A percentile compares a stretch with the other conserved stretches of the same genome.
These are phyloP conservation scores for Erodium texanum DNA, from an alignment of 441 rosid genomes.

Conservation along the genomic window DNA sequence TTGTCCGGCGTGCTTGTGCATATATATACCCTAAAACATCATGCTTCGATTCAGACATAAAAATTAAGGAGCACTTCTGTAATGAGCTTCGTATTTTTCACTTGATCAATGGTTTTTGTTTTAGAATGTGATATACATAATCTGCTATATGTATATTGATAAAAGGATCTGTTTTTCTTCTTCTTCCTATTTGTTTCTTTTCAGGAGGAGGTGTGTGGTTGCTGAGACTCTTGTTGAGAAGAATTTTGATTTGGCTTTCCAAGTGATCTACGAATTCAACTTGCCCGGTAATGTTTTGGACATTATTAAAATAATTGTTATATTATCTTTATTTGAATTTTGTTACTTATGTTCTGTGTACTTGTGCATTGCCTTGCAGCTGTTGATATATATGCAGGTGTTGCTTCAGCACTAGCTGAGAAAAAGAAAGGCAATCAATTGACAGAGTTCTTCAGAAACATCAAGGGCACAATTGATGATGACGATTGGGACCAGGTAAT, in stretches of 20 bases:
- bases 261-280: constrained; percentile 77
- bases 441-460: constrained; percentile 89
- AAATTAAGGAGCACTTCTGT: no score
- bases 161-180: constrained; percentile 3
- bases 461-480: constrained; percentile 79
- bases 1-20: no score
- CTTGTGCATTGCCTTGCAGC: constrained; percentile 34
- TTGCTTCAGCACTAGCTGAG: constrained; percentile 93
- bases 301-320: neutral
- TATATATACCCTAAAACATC: neutral
- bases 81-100: no score
- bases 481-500: constrained; percentile 98
- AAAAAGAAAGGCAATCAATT: constrained; percentile 86
- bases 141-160: neutral
- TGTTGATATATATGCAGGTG: constrained; percentile 95
- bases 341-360: constrained; percentile 8
- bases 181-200: constrained; percentile 13
- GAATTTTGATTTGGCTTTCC: constrained; percentile 92
- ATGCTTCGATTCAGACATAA: neutral
- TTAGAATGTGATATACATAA: no score
- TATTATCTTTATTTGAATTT: neutral
- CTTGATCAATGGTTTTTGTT: no score
- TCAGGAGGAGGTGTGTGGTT: constrained; percentile 84
- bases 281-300: constrained; percentile 52
- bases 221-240: constrained; percentile 88